Evolutionary conservation across 1,284 basidiomycete genomes (phyloP).

Genomic region (Ustilago bromivora): DNA sequence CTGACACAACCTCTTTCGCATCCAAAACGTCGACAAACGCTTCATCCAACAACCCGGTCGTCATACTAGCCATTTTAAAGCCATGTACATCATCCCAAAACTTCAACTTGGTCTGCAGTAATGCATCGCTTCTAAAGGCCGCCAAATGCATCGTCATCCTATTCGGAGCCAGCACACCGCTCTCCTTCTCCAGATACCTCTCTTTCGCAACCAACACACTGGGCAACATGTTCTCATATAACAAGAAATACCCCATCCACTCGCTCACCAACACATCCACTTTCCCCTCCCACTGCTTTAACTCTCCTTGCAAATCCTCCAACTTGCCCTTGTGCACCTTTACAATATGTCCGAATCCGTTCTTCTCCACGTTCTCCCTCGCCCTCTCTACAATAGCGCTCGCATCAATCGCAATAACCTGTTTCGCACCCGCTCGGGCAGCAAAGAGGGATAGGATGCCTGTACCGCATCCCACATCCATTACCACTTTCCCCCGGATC

Average conservation of each 20-base stretch:
- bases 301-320: conserved; percentile 80
- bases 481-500: conserved; percentile 86
- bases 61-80: conserved; percentile 65
- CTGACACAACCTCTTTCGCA: conserved; percentile 46
- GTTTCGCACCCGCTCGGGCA: conserved; percentile 88
- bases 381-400: conserved; percentile 87
- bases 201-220: conserved; percentile 90
- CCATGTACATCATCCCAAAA: conserved; percentile 96
- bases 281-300: conserved; percentile 76
- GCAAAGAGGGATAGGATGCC: conserved; percentile 90
- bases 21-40: conserved; percentile 64
- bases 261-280: conserved; percentile 96
- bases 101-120: conserved; percentile 82
- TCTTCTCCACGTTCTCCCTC: conserved; percentile 81
- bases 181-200: conserved; percentile 77
- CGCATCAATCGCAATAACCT: conserved; percentile 93
- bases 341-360: conserved; percentile 81
- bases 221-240: conserved; percentile 98
- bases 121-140: conserved; percentile 80
- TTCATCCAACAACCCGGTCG: conserved; percentile 60
- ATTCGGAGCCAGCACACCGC: conserved; percentile 89
- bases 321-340: conserved; percentile 86
- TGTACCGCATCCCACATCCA: conserved; percentile 82
- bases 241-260: conserved; percentile 81
- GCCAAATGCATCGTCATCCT: conserved; percentile 87